A percentile compares a stretch with the other conserved stretches of the same genome.
Conservation (phyloP, 345 rosid species). For the Sisymbrium irio region DNA sequence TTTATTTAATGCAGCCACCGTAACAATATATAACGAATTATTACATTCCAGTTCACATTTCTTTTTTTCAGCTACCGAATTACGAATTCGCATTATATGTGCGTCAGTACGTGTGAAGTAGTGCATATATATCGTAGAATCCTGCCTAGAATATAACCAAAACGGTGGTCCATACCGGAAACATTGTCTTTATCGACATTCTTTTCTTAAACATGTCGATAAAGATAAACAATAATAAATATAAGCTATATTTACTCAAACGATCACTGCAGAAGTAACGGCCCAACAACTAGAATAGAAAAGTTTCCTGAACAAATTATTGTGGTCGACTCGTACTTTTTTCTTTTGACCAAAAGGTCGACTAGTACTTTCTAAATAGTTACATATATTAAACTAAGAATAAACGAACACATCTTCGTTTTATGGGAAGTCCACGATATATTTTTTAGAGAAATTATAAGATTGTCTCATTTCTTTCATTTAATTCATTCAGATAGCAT, state of each 20-base stretch:
- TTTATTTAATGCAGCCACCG: not conserved
- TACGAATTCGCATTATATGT: not conserved
- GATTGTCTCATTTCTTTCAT: too few relatives aligned
- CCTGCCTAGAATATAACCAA: not conserved
- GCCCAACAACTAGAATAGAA: not conserved
- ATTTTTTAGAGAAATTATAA: too few relatives aligned
- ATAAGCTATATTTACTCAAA: not conserved
- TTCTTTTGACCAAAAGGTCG: too few relatives aligned
- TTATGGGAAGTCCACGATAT: not conserved
- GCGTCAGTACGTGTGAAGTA: not conserved
- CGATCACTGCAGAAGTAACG: slow-evolving; percentile 20
- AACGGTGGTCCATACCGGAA: slow-evolving; percentile 13
- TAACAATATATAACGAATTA: not conserved
- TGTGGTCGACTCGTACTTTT: not conserved
- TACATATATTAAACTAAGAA: not conserved
- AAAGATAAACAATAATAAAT: not conserved
- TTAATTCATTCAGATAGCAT: too few relatives aligned
- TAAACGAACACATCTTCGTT: too few relatives aligned
- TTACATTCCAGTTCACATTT: not conserved
- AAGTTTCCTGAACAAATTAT: not conserved
- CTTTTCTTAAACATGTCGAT: not conserved
- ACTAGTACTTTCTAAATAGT: too few relatives aligned
- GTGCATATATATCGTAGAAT: not conserved
- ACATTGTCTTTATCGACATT: too few relatives aligned
- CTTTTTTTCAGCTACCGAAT: not conserved